These are phyloP conservation scores for Strigomonas culicis DNA, from an alignment of 208 protist genomes.

Conservation along the genomic window DNA sequence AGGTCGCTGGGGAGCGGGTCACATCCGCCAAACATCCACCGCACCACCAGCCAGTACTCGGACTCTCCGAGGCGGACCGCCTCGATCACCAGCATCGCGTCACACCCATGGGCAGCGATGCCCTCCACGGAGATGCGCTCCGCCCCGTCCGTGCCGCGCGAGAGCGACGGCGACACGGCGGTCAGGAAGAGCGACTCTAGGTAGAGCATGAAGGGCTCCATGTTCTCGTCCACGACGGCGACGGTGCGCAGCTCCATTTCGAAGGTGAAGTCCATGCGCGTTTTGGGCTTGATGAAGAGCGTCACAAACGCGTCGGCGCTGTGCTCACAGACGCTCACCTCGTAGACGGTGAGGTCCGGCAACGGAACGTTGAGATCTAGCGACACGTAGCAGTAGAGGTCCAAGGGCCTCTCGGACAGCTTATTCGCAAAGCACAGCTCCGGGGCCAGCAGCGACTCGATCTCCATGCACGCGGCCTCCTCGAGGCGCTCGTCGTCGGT, in stretches of 20 bases:
- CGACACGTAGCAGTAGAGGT: slow-evolving; percentile 28
- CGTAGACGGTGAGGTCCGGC: slow-evolving; percentile 32
- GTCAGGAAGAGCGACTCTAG: slow-evolving; percentile 31
- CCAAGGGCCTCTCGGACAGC: neutral
- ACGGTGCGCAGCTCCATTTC: slow-evolving; percentile 51
- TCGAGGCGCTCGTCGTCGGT: neutral
- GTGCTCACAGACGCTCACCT: slow-evolving; percentile 50
- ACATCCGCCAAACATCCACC: slow-evolving; percentile 31
- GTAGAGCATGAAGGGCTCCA: slow-evolving; percentile 21
- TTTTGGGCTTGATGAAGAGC: slow-evolving; percentile 24
- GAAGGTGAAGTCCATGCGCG: slow-evolving; percentile 17
- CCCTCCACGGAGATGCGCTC: slow-evolving; percentile 27
- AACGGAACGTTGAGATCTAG: slow-evolving; percentile 26
- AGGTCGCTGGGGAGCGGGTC: slow-evolving; percentile 28
- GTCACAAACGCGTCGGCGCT: slow-evolving; percentile 31
- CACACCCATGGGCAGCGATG: slow-evolving; percentile 17
- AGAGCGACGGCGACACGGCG: slow-evolving; percentile 6
- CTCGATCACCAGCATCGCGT: slow-evolving; percentile 36
- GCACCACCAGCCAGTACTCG: slow-evolving; percentile 39
- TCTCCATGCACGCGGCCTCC: neutral
- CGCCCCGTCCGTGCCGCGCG: slow-evolving; percentile 22
- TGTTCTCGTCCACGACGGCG: slow-evolving; percentile 9
- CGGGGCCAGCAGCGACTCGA: neutral
- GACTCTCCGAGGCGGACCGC: slow-evolving; percentile 18
- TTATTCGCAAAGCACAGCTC: neutral